These are phyloP conservation scores for Podila epicladia DNA, from an alignment of 192 early-diverging fungal species.

Conservation along the genomic window DNA sequence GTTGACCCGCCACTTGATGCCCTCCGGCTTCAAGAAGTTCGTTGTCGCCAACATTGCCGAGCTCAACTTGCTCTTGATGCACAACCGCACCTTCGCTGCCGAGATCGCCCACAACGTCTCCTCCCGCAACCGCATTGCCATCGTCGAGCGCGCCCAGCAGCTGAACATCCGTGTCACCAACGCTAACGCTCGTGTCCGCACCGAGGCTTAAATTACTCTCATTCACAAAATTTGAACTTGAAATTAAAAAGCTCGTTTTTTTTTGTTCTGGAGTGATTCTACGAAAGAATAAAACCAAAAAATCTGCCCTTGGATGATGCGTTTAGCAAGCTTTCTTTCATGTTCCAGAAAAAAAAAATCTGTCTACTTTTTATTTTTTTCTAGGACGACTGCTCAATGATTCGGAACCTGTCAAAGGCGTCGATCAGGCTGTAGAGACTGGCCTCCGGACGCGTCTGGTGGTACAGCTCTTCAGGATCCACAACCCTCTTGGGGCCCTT, in stretches of 20 bases:
- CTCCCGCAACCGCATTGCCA: slow-evolving; percentile 91
- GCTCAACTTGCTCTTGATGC: slow-evolving; percentile 97
- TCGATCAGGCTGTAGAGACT: slow-evolving; percentile 40
- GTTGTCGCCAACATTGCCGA: slow-evolving; percentile 91
- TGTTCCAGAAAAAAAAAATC: no score
- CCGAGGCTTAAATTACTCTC: slow-evolving; percentile 70
- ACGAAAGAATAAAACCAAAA: slow-evolving; percentile 4
- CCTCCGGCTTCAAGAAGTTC: slow-evolving; percentile 99
- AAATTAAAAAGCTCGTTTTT: background rate
- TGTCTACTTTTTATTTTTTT: background rate
- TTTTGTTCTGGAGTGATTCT: slow-evolving; percentile 3
- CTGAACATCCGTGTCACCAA: slow-evolving; percentile 98
- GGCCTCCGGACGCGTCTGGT: slow-evolving; percentile 33
- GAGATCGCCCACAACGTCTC: slow-evolving; percentile 99
- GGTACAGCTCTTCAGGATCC: slow-evolving; percentile 16
- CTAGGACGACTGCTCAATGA: slow-evolving; percentile 23
- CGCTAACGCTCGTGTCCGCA: slow-evolving; percentile 85
- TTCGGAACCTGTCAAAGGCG: slow-evolving; percentile 42
- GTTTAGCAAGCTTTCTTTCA: no score
- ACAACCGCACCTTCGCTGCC: slow-evolving; percentile 98
- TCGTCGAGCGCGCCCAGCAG: slow-evolving; percentile 95
- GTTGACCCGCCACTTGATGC: slow-evolving; percentile 96
- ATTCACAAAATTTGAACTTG: background rate
- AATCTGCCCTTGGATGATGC: background rate
- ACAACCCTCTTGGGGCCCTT: slow-evolving; percentile 6